Evolutionary conservation across 768 basidiomycete genomes (phyloP), one percentile per base, ranked within the genome.

Genomic region (Hortiboletus flavorubellus): DNA sequence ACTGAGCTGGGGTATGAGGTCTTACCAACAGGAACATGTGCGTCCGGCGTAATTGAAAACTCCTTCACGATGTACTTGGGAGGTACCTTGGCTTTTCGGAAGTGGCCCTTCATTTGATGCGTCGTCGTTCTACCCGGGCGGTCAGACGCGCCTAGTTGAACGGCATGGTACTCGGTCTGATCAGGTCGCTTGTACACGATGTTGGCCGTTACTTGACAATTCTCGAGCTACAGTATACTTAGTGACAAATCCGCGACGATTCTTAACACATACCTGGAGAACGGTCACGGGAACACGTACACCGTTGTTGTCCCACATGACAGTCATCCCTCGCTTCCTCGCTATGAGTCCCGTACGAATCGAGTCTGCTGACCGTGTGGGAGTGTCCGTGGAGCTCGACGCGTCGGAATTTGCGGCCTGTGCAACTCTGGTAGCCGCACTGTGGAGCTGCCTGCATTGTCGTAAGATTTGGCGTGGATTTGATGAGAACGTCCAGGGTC

Each of bases 241-340:
- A 61, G 56, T 44, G 34, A 56, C 54, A 61, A 52, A 47, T 39
- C 55, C 47, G 10, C 35, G 23, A 45, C 26, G 55, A 50, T 26
- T 48, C 37, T 39, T 33, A n/a, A 42, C 9, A 64, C 80, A 59
- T 61, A 93, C 96, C 81, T 98, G 94, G 39, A 99, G 82, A 46
- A 99, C 85, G 0, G 97, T 99, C 30, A 97, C 93, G 2, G 97
- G 96, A 60, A 89, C 78, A 46, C 90, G 80, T 35, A 83, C 84
- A 26, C 97, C 97, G 54, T 92, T 87, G 68, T 89, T 82, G 67
- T 94, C 91, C 91, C 93, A 98, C 65, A 98, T 75, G 14, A 83
- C 83, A 10, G 91, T 89, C 97, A 98, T 98, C 43, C 97, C 97
- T 53, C 93, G 85, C 77, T 99, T 99, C 54, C 88, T 82, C 26